Base-by-base conservation (phyloP, 2,329 filamentous ascomycete species). In the Lithohypha guttulata region DNA sequence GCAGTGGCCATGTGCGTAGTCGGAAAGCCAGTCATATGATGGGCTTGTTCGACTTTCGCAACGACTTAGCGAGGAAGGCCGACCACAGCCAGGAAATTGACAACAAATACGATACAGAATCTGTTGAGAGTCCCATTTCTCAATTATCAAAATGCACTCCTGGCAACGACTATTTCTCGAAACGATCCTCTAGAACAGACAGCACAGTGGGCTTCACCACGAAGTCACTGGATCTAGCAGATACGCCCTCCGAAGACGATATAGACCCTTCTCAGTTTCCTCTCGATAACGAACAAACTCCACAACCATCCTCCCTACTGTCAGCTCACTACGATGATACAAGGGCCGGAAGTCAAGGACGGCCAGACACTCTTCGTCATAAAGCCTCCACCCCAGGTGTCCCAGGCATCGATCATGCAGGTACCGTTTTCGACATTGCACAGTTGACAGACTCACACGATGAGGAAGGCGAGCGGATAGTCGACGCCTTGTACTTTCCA, bases 11-110 rank as follows among this genome's bases (percentile, higher is more conserved):
- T 49, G 70, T 71, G 31, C 68, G 76, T 43, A 79, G 74, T 54
- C 68, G 76, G 41, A 80, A 80, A 57, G 73, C 76, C 28, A 78
- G 74, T 52, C 75, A 79, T 51, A 77, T 76, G 50, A 59, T 80
- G 38, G 73, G 76, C 9, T 59, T 80, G 4, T 80, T 79, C 59
- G 76, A 76, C 28, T 41, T 47, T 30, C 33, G 33, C 20, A 3
- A 20, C 5, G 33, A 26, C 7, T 19, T 15, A 8, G 13, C 6
- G 9, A 20, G 33, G 9, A 35, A 25, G n/a, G 7, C 26, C n/a
- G 33, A 26, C 11, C 19, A 14, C 7, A 26, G 33, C 15, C 33
- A 25, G 15, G 33, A 35, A 14, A 14, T 22, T 8, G 32, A 21
- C 17, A 13, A 21, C 10, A 9, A 6, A 14, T 6, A 9, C 8